These are phyloP conservation scores for Geoglossum cookeanum DNA, from an alignment of 2,329 filamentous ascomycete species.

Conservation along the genomic window DNA sequence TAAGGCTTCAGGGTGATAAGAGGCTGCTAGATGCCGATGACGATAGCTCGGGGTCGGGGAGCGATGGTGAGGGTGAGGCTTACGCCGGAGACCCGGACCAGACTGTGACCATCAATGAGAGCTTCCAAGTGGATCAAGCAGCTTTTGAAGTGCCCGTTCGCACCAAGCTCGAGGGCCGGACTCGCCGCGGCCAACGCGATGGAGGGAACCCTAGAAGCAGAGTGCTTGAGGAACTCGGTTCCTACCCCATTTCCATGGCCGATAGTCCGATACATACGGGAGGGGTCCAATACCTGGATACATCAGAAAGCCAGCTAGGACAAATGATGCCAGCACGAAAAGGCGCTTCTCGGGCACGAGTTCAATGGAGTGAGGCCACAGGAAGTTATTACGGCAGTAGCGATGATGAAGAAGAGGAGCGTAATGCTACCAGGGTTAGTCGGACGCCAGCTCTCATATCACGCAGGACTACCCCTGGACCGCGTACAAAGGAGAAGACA, in stretches of 20 bases:
- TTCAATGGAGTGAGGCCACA: not conserved
- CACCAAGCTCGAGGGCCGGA: not conserved
- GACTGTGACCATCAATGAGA: not conserved
- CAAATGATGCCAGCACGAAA: not conserved
- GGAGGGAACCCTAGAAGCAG: not conserved
- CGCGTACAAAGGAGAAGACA: not conserved
- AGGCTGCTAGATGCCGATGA: not conserved
- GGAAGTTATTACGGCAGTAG: not conserved
- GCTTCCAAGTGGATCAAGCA: not conserved
- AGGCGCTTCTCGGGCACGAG: not conserved
- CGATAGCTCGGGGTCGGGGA: not conserved
- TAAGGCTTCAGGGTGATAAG: not conserved
- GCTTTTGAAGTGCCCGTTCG: not conserved
- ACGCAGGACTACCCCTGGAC: not conserved
- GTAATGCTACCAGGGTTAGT: not conserved
- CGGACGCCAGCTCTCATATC: not conserved
- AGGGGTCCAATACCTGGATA: not conserved
- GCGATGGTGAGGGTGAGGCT: not conserved
- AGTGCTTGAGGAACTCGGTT: not conserved
- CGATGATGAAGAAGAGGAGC: not conserved
- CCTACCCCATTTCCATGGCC: not conserved
- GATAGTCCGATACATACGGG: not conserved
- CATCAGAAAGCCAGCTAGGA: not conserved
- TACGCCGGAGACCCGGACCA: not conserved
- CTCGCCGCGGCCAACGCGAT: not conserved